A percentile compares a stretch with the other conserved stretches of the same genome.
Evolutionary conservation across 75 land plant genomes (phyloP).

Genomic region (Adiantum capillusveneris): DNA sequence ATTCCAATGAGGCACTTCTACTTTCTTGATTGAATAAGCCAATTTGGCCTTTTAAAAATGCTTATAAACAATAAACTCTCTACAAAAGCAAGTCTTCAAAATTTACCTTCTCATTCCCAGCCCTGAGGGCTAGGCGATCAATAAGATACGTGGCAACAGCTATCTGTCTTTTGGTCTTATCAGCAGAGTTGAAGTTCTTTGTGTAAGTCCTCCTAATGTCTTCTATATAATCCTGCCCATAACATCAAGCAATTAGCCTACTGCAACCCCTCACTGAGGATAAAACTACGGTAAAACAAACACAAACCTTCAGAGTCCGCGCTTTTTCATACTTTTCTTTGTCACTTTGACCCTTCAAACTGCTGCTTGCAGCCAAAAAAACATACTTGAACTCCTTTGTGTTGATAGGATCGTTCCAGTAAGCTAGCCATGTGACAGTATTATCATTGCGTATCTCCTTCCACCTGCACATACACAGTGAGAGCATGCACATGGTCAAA

Average conservation of each 20-base stretch:
- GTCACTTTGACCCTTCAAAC: slow-evolving; percentile 97
- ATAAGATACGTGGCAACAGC: slow-evolving; percentile 98
- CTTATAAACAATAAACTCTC: too few species aligned
- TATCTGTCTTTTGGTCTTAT: slow-evolving; percentile 64
- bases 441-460: slow-evolving; percentile 92
- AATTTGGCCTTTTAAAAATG: too few species aligned
- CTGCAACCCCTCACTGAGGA: too few species aligned
- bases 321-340: slow-evolving; percentile 98
- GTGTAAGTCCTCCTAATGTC: slow-evolving; percentile 75
- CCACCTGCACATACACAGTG: slow-evolving; percentile 47
- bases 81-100: too few species aligned
- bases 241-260: too few species aligned
- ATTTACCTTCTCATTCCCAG: slow-evolving; percentile 99
- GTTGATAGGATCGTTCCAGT: slow-evolving; percentile 97
- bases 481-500: too few species aligned
- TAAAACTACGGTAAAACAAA: too few species aligned
- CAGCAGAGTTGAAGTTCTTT: slow-evolving; percentile 57
- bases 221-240: slow-evolving; percentile 67
- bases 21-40: too few species aligned
- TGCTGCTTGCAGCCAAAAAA: slow-evolving; percentile 91
- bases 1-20: too few species aligned
- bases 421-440: slow-evolving; percentile 97
- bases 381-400: slow-evolving; percentile 92
- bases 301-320: slow-evolving; percentile 65
- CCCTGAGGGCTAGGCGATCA: slow-evolving; percentile 95